Base-by-base conservation (phyloP, 371 early-diverging fungal genomes). In the Actinomortierella ambigua region DNA sequence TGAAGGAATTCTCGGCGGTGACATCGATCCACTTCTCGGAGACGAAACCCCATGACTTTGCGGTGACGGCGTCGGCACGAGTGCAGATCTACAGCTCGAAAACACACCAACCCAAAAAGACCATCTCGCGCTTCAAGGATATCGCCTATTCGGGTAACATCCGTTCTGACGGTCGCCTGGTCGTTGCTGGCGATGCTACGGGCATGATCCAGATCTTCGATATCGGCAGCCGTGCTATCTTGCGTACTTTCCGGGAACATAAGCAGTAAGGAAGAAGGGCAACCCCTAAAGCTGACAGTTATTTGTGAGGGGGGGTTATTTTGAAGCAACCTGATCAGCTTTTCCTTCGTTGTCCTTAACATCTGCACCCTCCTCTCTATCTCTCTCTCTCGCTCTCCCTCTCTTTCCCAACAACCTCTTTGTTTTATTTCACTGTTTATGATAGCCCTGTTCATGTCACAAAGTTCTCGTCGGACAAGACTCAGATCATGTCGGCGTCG, bases 141-240 rank as follows among this genome's bases (percentile, higher is more conserved):
- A 81, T 88, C 8, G 98, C 93, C 20, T 91, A 89, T 70, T 86
- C 89, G 53, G 95, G 86, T 46, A 83, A 82, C 51, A 89, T 93
- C 62, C 82, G 98, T 50, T 78, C 82, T 18, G 98, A 98, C 69
- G 96, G 96, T 28, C 91, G 92, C 78, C 81, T 98, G 52, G 64
- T 98, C 17, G 92, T 94, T 23, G 97, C 96, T 34, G 97, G 97
- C 65, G 98, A 97, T 83, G 93, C 87, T 29, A 84, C 90, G 14
- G 96, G 96, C 44, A 66, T 90, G 29, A 89, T 98, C 27, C 95
- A 95, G 81, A 59, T 93, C 57, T 91, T 91, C 71, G 89, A 93
- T 59, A 81, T 84, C 55, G 78, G 83, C 54, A 91, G 91, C 54
- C 82, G 97, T 51, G 90, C 95, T 13, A 90, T 97, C 63, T 81